Conservation (phyloP, 805 yeast species). For the Zygotorulaspora chibaensis region DNA sequence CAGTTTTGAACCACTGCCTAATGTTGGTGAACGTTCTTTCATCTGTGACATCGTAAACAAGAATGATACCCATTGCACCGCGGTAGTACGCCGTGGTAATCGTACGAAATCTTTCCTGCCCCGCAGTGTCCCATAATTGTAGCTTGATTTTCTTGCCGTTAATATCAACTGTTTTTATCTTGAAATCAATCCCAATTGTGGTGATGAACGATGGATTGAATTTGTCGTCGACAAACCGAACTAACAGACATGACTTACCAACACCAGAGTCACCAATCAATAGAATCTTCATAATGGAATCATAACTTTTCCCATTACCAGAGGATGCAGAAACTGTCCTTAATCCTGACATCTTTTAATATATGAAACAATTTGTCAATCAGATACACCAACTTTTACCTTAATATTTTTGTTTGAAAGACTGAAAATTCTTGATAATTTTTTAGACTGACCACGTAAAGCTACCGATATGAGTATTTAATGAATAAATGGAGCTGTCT, state of each 20-base stretch:
- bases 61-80: conserved; percentile 83
- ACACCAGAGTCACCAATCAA: conserved; percentile 93
- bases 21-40: conserved; percentile 90
- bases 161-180: conserved; percentile 90
- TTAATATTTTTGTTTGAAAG: too few relatives aligned
- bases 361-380: background rate
- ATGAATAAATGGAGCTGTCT: too few relatives aligned
- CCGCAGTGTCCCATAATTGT: conserved; percentile 97
- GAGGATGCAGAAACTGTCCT: conserved; percentile 29
- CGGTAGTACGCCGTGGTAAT: conserved; percentile 90
- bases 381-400: too few relatives aligned
- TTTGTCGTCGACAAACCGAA: conserved; percentile 93
- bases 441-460: too few relatives aligned
- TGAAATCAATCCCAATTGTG: conserved; percentile 97
- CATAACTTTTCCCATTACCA: conserved; percentile 45
- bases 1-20: conserved; percentile 93
- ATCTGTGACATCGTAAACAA: conserved; percentile 81
- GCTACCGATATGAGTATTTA: too few relatives aligned
- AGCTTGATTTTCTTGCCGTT: conserved; percentile 90
- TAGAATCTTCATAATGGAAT: conserved; percentile 85
- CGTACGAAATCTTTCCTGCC: conserved; percentile 94
- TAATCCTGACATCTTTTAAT: conserved; percentile 27
- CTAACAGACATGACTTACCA: conserved; percentile 82
- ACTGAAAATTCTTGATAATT: background rate
- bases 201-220: conserved; percentile 96